A percentile compares a stretch with the other conserved stretches of the same genome.
phyloP scores from a whole-genome alignment of 2,329 filamentous ascomycete species.

The Cadophora sp. region DNA sequence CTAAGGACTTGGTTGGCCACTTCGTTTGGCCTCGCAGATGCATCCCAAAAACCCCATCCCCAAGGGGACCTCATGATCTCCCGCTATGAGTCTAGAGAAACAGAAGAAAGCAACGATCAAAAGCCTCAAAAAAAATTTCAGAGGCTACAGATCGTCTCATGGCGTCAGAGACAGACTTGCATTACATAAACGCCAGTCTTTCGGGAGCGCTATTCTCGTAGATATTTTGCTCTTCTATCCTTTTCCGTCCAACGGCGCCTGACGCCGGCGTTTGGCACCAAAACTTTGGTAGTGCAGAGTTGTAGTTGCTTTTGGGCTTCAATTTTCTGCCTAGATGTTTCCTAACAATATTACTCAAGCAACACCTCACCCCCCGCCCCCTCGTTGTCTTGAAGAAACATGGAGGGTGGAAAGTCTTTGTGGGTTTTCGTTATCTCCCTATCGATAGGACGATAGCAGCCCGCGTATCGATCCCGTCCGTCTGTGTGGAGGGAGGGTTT shows the following conservation, averaged over 20 bases:
- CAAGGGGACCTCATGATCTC: neutral
- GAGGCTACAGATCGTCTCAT: constrained; percentile 7
- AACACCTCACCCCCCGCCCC: neutral
- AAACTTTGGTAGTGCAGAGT: neutral
- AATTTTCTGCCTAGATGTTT: neutral
- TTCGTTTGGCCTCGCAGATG: neutral
- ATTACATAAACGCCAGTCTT: constrained; percentile 7
- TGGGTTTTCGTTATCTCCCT: constrained; percentile 6
- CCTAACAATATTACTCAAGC: neutral
- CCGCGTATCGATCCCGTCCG: constrained; percentile 24
- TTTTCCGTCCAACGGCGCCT: neutral
- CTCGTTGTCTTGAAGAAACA: neutral
- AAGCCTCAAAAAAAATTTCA: neutral
- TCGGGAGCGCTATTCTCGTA: constrained; percentile 4
- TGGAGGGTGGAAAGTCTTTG: neutral
- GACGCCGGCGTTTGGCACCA: constrained; percentile 8
- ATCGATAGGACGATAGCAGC: constrained; percentile 33
- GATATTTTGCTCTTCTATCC: neutral
- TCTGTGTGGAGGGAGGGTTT: neutral
- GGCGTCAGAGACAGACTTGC: constrained; percentile 10
- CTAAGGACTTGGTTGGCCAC: neutral
- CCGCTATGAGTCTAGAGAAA: constrained; percentile 6
- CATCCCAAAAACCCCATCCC: constrained; percentile 7
- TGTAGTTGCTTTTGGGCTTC: neutral
- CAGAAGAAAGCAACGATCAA: neutral